Evolutionary conservation across 495 filamentous ascomycete species (phyloP), one percentile per base, ranked within the genome.

Genomic region (Lasiosphaeria miniovina): DNA sequence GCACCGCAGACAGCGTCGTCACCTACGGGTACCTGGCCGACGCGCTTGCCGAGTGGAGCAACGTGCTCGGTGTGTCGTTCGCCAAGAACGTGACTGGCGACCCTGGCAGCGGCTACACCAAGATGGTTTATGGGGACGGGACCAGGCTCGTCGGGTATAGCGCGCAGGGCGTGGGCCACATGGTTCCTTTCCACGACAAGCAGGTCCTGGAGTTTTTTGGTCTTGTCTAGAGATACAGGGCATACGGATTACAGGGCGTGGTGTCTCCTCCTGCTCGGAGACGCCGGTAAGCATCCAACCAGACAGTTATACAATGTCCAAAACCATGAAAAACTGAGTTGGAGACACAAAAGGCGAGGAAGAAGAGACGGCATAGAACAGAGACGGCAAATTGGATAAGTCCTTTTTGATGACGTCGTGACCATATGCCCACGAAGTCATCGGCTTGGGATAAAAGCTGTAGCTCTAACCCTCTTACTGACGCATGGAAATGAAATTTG

Each of bases 21-120:
- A 62, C 56, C 2, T 51, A 51, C 48, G 35, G 45, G 33, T 57
- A 51, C 14, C 53, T 56, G 4, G 66, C 71, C 32, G 68, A 69
- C 49, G 80, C 80, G 65, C 79, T 74, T 52, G 61, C 75, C 14
- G 75, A 82, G 71, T 77, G 72, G 51, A 66, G 77, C 50, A 80
- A 79, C n/a, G 72, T 70, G 76, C 65, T 82, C 75, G 80, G 67
- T 68, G 1, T 75, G 69, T 9, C 77, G 77, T 11, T 74, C 75
- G n/a, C 55, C 32, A 31, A 40, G 17, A 61, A 68, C 11, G 49
- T 51, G 14, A 61, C 59, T 4, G 41, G 50, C 24, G 54, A 57
- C 32, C 65, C 65, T 6, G 24, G 54, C 40, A 58, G 34, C 34
- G 54, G 54, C 6, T 68, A 64, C 33, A 68, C 59, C 4, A 63